These are phyloP conservation scores for Lactuca sativa DNA, from an alignment of 129 eudicot species.

Conservation along the genomic window DNA sequence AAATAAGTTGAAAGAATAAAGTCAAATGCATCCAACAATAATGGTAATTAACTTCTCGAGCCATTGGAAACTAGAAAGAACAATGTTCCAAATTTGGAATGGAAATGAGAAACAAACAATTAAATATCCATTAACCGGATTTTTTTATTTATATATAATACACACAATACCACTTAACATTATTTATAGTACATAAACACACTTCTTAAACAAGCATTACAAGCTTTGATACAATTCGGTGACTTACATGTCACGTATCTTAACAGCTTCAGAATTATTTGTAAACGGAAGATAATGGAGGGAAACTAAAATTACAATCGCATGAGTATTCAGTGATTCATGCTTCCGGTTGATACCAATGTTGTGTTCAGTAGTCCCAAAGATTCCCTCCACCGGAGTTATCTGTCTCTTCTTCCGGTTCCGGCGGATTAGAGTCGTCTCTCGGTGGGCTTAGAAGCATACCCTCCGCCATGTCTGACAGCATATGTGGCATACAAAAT, in stretches of 20 bases:
- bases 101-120: neutral
- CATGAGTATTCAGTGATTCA: slow-evolving; percentile 14
- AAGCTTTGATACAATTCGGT: slow-evolving; percentile 15
- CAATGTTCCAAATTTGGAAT: too few relatives aligned
- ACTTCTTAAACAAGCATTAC: slow-evolving; percentile 3
- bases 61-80: too few relatives aligned
- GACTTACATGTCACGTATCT: neutral
- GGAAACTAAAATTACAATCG: neutral
- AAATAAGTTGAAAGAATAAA: too few relatives aligned
- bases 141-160: slow-evolving; percentile 1
- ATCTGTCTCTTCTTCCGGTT: slow-evolving; percentile 24
- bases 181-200: neutral
- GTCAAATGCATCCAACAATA: too few relatives aligned
- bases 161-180: too few relatives aligned
- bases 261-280: neutral
- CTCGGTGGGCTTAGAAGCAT: slow-evolving; percentile 67
- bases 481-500: slow-evolving; percentile 58
- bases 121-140: slow-evolving; percentile 10
- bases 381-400: slow-evolving; percentile 31
- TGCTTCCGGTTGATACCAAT: slow-evolving; percentile 19
- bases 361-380: slow-evolving; percentile 40
- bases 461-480: slow-evolving; percentile 64
- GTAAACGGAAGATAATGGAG: neutral
- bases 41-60: too few relatives aligned
- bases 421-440: slow-evolving; percentile 27